Evolutionary conservation across 768 basidiomycete genomes (phyloP), one percentile per base, ranked within the genome.

Genomic region (Amanita muscaria): DNA sequence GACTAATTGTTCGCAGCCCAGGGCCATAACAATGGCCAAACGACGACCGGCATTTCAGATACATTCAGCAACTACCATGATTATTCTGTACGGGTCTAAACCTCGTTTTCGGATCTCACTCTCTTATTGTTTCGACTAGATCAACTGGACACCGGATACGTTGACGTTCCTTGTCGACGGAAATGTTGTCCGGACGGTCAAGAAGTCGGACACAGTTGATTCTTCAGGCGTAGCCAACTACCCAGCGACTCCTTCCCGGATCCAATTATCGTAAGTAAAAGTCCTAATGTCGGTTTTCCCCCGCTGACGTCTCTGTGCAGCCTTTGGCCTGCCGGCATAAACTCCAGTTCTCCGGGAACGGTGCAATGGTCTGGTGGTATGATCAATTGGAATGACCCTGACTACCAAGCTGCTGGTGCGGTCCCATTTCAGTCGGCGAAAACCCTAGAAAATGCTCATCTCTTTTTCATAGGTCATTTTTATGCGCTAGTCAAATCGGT

Each of bases 281-380:
- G 18, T 39, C 38, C 12, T 23, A 27, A 23, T n/a, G 29, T 14
- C 29, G 18, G 16, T 19, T 32, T 40, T 11, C 3, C 21, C 38
- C 33, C 23, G 18, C 25, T 40, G 69, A 40, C 14, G n/a, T 7
- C 11, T 15, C 27, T 29, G 27, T 14, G 7, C 46, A 73, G 83
- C 49, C 52, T 91, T 42, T 91, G 88, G 88, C 83, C 88, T n/a
- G 83, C 83, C 5, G 89, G 88, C 24, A 80, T 86, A 55, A 46
- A 67, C 30, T 56, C 69, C 7, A 70, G 68, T 25, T 67, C 86
- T 6, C 62, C 66, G 39, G 89, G 89, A 19, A 89, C 84, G 6
- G 63, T 93, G 25, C 53, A 74, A 44, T 93, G 89, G 88, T 72
- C 79, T 12, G 86, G 85, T 49, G 88, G 79, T 63, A 39, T 86